phyloP scores from a whole-genome alignment of 1,284 basidiomycete species.

The Taiwanofungus camphoratus region DNA sequence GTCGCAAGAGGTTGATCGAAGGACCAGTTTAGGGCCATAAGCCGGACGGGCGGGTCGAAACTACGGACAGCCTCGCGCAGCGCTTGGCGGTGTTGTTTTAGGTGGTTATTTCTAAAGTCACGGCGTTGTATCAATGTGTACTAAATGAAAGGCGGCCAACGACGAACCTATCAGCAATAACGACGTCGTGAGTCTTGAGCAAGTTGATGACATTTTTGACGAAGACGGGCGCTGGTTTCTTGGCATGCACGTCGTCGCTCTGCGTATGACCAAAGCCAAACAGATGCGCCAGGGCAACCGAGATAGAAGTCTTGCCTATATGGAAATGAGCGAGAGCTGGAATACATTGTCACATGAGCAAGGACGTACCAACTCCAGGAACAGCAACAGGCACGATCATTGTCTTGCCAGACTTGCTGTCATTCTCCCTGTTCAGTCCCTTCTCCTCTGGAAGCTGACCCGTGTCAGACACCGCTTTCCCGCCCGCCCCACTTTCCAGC shows the following conservation, averaged over 20 bases:
- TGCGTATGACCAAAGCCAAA: slow-evolving; percentile 88
- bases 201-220: slow-evolving; percentile 67
- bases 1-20: slow-evolving; percentile 47
- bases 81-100: slow-evolving; percentile 66
- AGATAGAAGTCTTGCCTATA: slow-evolving; percentile 84
- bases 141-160: slow-evolving; percentile 35
- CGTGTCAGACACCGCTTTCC: slow-evolving; percentile 28
- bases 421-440: slow-evolving; percentile 32
- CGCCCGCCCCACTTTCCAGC: slow-evolving; percentile 46
- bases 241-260: slow-evolving; percentile 83
- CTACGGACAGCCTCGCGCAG: slow-evolving; percentile 52
- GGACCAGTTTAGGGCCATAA: slow-evolving; percentile 79
- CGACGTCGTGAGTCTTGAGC: slow-evolving; percentile 64
- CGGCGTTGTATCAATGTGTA: not conserved
- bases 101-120: slow-evolving; percentile 77
- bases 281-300: slow-evolving; percentile 72
- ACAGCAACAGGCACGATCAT: slow-evolving; percentile 87
- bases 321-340: not conserved
- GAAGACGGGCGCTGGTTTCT: slow-evolving; percentile 77
- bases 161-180: slow-evolving; percentile 84
- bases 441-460: slow-evolving; percentile 18
- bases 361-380: slow-evolving; percentile 82
- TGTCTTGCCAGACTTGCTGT: slow-evolving; percentile 61
- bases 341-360: slow-evolving; percentile 2
- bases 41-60: slow-evolving; percentile 47